Base-by-base conservation (phyloP, 371 early-diverging fungal species). In the Mortierella sp. region DNA sequence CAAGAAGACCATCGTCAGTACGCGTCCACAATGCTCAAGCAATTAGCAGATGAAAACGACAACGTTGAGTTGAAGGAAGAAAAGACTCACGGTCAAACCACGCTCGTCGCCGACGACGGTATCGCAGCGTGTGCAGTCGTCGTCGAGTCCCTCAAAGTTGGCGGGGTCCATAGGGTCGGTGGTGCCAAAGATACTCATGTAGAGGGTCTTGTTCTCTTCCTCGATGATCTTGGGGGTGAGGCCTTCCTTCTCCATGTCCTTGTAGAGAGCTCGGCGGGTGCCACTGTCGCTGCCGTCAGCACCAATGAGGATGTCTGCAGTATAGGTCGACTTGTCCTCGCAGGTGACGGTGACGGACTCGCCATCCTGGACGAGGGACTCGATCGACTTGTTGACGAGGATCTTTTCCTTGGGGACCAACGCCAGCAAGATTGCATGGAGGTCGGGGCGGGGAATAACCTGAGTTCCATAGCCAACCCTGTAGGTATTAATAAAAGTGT, bases 301-400 rank as follows among this genome's bases (percentile, higher is more conserved):
- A n/a, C 82, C 82, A 0, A 81, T 74, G 40, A 77, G 63, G 34
- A 81, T 73, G 34, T 81, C 82, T 19, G 63, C 82, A 7, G 77
- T 71, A 48, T 77, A 70, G 1, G 66, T 70, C 9, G 74, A 61
- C 24, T 68, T 64, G 44, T 81, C 82, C 7, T 70, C 70, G 68
- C 71, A 73, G 7, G 66, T 37, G 34, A 81, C 68, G 61, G 70
- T 77, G 40, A 77, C 82, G 1, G 71, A 68, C 8, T 77, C 69
- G 5, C 31, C 58, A 40, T 74, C 66, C 61, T 81, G 77, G 4
- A 61, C n/a, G 26, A 66, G 50, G 4, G 74, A 68, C 10, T 74
- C 55, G 19, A 81, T 66, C 72, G 77, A 77, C 55, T 68, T 73
- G 29, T 43, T 44, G 26, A 64, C 67, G 7, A 31, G 66, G 43